phyloP scores from a whole-genome alignment of 495 filamentous ascomycete genomes.

The Aspergillus hancockii region DNA sequence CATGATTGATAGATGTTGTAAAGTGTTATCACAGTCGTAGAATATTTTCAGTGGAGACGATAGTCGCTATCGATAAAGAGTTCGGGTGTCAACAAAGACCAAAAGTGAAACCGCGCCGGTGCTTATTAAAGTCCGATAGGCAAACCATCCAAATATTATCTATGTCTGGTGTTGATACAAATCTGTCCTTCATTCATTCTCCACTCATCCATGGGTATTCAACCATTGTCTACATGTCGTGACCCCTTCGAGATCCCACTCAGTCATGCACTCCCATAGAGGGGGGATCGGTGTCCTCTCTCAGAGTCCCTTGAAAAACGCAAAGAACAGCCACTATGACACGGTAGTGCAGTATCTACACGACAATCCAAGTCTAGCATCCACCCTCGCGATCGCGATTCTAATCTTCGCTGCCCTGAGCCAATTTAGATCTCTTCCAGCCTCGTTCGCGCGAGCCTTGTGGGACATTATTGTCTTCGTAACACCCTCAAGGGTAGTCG shows the following conservation, averaged over 20 bases:
- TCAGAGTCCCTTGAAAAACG: conserved; percentile 31
- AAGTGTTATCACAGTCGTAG: conserved; percentile 3
- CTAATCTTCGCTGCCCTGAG: conserved; percentile 31
- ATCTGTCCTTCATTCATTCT: conserved; percentile 15
- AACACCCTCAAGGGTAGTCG: conserved; percentile 60
- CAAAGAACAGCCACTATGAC: conserved; percentile 39
- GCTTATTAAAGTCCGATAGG: conserved; percentile 6
- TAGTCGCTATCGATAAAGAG: conserved; percentile 8
- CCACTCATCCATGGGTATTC: conserved; percentile 22
- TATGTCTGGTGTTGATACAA: neutral
- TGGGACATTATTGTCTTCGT: conserved; percentile 66
- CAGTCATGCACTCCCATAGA: conserved; percentile 45
- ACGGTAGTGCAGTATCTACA: conserved; percentile 28
- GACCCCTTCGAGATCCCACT: conserved; percentile 17
- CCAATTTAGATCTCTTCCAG: conserved; percentile 30
- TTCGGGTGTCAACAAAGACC: conserved; percentile 19
- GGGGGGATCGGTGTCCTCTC: conserved; percentile 37
- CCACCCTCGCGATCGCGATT: conserved; percentile 23
- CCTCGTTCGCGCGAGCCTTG: conserved; percentile 33
- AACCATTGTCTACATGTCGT: conserved; percentile 26
- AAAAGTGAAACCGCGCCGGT: conserved; percentile 26
- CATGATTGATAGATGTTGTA: conserved; percentile 37
- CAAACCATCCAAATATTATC: neutral
- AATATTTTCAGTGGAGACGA: conserved; percentile 36
- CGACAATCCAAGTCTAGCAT: conserved; percentile 29